phyloP scores from a whole-genome alignment of 1,284 basidiomycete genomes.

The Wallemia ichthyophaga region DNA sequence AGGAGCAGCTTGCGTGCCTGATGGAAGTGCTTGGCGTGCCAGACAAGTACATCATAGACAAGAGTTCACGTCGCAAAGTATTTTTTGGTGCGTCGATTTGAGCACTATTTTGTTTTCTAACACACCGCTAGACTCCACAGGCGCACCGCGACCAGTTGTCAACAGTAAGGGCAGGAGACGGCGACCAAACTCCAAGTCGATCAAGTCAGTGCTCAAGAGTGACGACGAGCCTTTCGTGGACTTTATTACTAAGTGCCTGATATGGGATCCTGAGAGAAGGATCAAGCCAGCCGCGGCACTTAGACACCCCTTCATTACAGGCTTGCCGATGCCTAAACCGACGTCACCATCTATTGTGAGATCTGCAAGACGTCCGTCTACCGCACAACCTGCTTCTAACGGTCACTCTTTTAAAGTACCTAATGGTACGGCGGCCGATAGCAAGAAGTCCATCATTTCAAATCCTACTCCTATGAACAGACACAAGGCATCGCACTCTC shows the following conservation, averaged over 20 bases:
- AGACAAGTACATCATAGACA: constrained; percentile 77
- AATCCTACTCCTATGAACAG: neutral
- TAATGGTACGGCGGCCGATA: neutral
- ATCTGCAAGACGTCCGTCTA: neutral
- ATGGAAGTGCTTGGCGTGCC: constrained; percentile 96
- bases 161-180: constrained; percentile 87
- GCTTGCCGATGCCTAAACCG: neutral
- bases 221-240: constrained; percentile 41
- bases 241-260: constrained; percentile 73
- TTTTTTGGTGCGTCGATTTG: constrained; percentile 52
- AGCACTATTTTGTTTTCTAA: neutral
- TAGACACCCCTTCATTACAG: constrained; percentile 61
- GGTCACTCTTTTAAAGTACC: neutral
- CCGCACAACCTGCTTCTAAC: neutral
- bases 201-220: constrained; percentile 60
- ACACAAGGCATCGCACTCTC: neutral
- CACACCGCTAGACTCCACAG: constrained; percentile 47
- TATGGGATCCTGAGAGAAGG: constrained; percentile 90
- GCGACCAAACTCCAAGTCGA: constrained; percentile 62
- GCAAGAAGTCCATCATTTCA: neutral
- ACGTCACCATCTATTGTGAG: neutral
- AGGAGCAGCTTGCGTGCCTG: constrained; percentile 93
- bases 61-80: constrained; percentile 68
- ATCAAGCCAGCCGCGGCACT: constrained; percentile 79
- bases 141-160: constrained; percentile 65